Evolutionary conservation across 169 alveolate genomes (phyloP), one percentile per base, ranked within the genome.

Genomic region (Plasmodium reichenowi): DNA sequence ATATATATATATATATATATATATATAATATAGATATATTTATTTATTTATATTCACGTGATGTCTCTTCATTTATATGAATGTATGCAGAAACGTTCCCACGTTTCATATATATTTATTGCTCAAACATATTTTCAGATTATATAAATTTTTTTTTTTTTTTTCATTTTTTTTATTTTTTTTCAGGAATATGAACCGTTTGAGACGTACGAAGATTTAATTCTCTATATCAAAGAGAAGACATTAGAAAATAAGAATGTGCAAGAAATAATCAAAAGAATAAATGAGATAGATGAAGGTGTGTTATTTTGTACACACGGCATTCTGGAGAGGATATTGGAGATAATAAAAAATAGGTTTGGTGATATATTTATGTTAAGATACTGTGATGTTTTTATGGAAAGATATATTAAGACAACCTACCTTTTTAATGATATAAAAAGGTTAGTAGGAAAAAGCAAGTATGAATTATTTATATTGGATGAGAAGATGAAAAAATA

Each of bases 361-460:
- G 29, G 15, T 48, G 58, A 86, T 71, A 72, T 86, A 15, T 86
- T 86, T 72, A 9, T 60, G 43, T 54, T 86, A 72, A 86, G 64
- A 12, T 90, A 93, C 26, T 88, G 87, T 67, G 95, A 92, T 29
- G 56, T 75, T 20, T 91, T 89, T 67, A 74, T 93, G 62, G 88
- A 87, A n/a, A 88, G 89, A 56, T 89, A 93, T 59, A 83, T 72
- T 15, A 88, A 89, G 54, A 88, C 95, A 52, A 17, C 58, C 2
- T 88, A 89, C 45, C 71, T 87, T 86, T 74, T 86, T 6, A 60
- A 86, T 43, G 72, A 88, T 43, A 75, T 75, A 60, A 80, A 76
- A 71, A 78, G 72, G 17, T 38, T 38, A 38, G 47, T 38, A 38
- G 29, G 64, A n/a, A 72, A 52, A 73, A 78, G 73, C 24, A 58